Base-by-base conservation (phyloP, 768 basidiomycete genomes). In the Royoungia palumana region DNA sequence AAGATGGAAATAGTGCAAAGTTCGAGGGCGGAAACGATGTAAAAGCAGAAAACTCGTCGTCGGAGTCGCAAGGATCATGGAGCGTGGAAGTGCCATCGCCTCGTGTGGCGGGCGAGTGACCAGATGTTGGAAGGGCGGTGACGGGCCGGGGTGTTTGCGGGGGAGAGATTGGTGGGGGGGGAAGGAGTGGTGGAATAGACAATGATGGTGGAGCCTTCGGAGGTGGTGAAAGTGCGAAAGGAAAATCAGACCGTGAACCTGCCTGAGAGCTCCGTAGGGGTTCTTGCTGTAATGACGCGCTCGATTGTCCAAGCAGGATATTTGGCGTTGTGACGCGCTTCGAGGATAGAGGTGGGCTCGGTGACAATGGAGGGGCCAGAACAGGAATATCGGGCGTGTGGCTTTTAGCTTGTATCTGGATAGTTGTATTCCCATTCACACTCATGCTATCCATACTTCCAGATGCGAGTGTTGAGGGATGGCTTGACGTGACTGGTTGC, bases 21-120 rank as follows among this genome's bases (percentile, higher is more conserved):
- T 39, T 25, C 6, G 55, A 28, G 35, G 59, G 42, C 6, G 71
- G 55, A 20, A 71, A 67, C 5, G 69, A 65, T 44, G 67, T 52
- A 56, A 79, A 77, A 34, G 80, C 79, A 6, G 76, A 70, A 56
- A 83, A 87, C 41, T 82, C 80, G 47, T 73, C 72, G 34, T 70
- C 63, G 1, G 76, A 72, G 35, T 53, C 58, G 14, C 51, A 28
- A 43, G 65, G 59, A 30, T 65, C 59, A 21, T 61, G 53, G 20
- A 35, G 36, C 16, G 35, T 25, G 20, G 62, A 49, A 19, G 41
- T 4, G 28, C 27, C 36, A 17, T 39, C 46, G 40, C 21, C 30
- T 47, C 21, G 47, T 16, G 19, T 46, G 14, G 49, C 35, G 30
- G 50, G 45, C 41, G 59, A 45, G n/a, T 57, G 37, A 9, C 46